These are phyloP conservation scores for Globisporangium paroecandrum DNA, from an alignment of 352 stramenopile species.

Conservation along the genomic window DNA sequence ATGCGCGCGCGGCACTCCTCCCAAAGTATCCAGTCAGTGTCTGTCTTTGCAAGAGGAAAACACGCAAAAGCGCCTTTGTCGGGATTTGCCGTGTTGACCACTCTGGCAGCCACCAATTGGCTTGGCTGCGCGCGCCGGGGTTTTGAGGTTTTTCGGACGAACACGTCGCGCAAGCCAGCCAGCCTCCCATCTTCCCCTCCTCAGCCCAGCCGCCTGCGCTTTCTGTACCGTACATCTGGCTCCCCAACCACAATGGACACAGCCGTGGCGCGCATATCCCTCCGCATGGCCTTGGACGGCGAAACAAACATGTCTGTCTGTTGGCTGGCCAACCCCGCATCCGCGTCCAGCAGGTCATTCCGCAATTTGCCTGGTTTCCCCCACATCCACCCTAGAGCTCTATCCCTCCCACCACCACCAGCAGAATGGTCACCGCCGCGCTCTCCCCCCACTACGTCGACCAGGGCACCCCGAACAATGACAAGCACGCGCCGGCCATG, in stretches of 20 bases:
- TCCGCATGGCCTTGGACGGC: background rate
- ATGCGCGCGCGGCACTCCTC: background rate
- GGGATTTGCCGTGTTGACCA: slow-evolving; percentile 28
- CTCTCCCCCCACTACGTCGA: slow-evolving; percentile 27
- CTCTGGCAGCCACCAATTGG: slow-evolving; percentile 6
- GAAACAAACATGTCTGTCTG: background rate
- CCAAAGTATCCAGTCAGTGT: background rate
- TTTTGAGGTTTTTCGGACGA: background rate
- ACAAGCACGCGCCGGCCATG: slow-evolving; percentile 16
- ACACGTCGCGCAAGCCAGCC: background rate
- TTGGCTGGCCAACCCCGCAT: background rate
- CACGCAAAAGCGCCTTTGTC: slow-evolving; percentile 1
- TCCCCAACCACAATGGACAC: slow-evolving; percentile 2
- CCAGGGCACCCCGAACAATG: slow-evolving; percentile 25
- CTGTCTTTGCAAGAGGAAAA: background rate
- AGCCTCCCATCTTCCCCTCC: background rate
- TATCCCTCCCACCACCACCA: background rate
- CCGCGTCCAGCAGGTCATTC: slow-evolving; percentile 8
- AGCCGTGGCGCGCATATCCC: slow-evolving; percentile 4
- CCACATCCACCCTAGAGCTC: background rate
- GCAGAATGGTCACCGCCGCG: slow-evolving; percentile 12
- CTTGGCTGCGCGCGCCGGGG: background rate
- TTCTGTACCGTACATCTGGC: slow-evolving; percentile 15
- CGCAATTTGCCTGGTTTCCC: slow-evolving; percentile 12
- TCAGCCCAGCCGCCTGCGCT: slow-evolving; percentile 3